A percentile compares a stretch with the other conserved stretches of the same genome.
Conservation (phyloP, 2,329 filamentous ascomycete genomes). For the Zymoseptoria passerinii region DNA sequence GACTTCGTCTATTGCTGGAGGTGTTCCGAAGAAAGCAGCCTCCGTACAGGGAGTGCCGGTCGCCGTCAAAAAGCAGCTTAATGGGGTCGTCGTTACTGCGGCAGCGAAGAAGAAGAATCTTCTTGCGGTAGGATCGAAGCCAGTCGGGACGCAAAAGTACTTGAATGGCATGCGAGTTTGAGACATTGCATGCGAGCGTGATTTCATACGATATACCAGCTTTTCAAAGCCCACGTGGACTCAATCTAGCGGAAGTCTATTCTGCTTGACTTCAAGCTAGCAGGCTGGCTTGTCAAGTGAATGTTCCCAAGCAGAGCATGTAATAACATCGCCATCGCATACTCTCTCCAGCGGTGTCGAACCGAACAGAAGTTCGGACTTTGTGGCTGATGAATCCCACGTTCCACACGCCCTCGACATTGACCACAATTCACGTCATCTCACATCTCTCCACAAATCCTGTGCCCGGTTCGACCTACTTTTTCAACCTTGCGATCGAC, state of each 20-base stretch:
- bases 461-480: background rate
- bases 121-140: conserved; percentile 15
- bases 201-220: background rate
- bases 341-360: background rate
- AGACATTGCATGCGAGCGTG: background rate
- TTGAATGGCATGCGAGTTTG: conserved; percentile 12
- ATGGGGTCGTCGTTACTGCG: conserved; percentile 5
- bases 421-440: background rate
- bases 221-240: background rate
- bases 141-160: conserved; percentile 24
- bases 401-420: background rate
- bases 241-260: background rate
- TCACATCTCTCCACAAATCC: background rate
- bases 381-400: background rate
- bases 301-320: background rate
- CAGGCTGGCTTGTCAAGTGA: background rate
- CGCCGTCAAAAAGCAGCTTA: conserved; percentile 9
- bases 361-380: background rate
- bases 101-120: conserved; percentile 10
- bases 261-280: background rate
- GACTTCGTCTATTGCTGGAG: conserved; percentile 3
- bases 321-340: no score
- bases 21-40: conserved; percentile 7
- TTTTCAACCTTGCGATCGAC: background rate
- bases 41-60: conserved; percentile 10